These are phyloP conservation scores for Nepenthes gracilis DNA, from an alignment of 148 eudicot species.

Conservation along the genomic window DNA sequence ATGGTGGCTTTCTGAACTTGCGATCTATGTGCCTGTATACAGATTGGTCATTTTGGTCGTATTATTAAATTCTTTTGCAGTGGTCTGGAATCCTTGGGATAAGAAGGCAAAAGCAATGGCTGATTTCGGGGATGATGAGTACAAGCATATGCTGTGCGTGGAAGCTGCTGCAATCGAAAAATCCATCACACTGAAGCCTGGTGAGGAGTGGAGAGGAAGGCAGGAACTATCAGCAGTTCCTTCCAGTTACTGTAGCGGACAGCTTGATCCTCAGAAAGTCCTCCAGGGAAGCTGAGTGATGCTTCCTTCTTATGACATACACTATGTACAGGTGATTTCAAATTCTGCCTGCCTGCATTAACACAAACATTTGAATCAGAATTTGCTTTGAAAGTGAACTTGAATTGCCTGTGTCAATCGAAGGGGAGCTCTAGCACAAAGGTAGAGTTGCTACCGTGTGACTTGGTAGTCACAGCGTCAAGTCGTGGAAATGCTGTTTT, in stretches of 20 bases:
- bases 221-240: conserved; percentile 7
- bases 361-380: too few relatives aligned
- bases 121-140: conserved; percentile 15
- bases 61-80: background rate
- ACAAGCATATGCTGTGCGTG: conserved; percentile 14
- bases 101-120: conserved; percentile 10
- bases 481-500: too few relatives aligned
- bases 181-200: conserved; percentile 11
- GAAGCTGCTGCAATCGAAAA: conserved; percentile 14
- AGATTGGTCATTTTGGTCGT: background rate
- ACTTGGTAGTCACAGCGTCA: too few relatives aligned
- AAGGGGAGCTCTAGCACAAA: too few relatives aligned
- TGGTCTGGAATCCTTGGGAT: conserved; percentile 21
- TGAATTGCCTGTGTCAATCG: too few relatives aligned
- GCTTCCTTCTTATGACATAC: background rate
- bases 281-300: background rate
- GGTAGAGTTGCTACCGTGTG: too few relatives aligned
- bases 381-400: too few relatives aligned
- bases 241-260: conserved; percentile 3
- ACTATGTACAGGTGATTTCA: background rate
- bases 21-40: background rate
- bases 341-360: background rate
- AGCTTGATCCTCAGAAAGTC: background rate
- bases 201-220: conserved; percentile 12
- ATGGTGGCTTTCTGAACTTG: too few relatives aligned